Evolutionary conservation across 257 asterid species (phyloP).

Genomic region (Solanum appendiculatum): DNA sequence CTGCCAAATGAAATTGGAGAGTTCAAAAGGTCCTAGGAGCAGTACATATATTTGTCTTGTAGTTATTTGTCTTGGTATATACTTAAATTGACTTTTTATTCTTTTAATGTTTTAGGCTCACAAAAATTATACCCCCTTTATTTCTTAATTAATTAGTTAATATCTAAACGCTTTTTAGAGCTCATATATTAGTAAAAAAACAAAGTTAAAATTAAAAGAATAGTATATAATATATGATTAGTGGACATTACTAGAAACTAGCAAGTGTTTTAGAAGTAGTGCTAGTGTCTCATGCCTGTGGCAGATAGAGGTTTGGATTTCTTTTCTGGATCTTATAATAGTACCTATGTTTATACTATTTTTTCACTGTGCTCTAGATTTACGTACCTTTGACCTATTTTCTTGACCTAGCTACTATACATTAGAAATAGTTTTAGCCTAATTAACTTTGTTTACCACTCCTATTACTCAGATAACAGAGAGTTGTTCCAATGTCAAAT

Average conservation of each 20-base stretch:
- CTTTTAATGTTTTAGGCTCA: background rate
- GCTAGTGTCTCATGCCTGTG: conserved; percentile 1
- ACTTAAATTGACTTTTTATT: conserved; percentile 15
- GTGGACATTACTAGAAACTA: background rate
- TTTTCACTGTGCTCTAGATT: background rate
- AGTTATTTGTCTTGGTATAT: conserved; percentile 30
- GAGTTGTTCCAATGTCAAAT: too few relatives aligned
- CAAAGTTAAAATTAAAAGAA: background rate
- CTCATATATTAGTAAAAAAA: background rate
- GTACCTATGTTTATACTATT: background rate
- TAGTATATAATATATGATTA: background rate
- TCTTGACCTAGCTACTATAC: background rate
- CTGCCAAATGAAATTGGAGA: conserved; percentile 4
- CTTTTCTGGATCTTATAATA: background rate
- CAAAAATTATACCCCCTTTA: background rate
- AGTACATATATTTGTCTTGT: conserved; percentile 19
- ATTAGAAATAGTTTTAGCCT: background rate
- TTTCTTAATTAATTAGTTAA: background rate
- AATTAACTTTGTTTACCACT: background rate
- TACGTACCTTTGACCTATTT: background rate
- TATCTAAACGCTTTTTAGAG: background rate
- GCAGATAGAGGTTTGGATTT: background rate
- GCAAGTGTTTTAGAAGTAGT: background rate
- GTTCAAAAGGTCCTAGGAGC: conserved; percentile 23
- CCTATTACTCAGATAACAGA: too few relatives aligned